Conservation (phyloP, 2,329 filamentous ascomycete genomes). For the Cordyceps cicadae region DNA sequence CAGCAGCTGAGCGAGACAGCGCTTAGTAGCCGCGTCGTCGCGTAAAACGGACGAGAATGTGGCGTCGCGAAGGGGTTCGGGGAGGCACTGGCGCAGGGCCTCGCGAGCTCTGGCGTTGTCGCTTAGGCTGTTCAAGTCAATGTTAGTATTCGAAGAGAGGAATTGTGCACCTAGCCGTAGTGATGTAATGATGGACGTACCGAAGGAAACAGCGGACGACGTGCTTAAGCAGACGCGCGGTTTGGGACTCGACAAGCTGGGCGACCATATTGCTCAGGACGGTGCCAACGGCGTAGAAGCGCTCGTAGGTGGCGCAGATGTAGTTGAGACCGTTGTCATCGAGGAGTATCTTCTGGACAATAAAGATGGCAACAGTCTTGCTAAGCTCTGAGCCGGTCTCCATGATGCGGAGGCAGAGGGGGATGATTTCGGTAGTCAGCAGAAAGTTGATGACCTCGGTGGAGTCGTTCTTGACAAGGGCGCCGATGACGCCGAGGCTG, state of each 20-base stretch:
- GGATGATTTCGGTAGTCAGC: constrained; percentile 96
- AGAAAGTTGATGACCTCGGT: constrained; percentile 99
- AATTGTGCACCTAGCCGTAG: background rate
- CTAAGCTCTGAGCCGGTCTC: constrained; percentile 96
- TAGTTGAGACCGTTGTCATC: constrained; percentile 96
- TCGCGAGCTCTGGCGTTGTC: constrained; percentile 95
- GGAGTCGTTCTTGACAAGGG: constrained; percentile 96
- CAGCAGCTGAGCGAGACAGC: constrained; percentile 90
- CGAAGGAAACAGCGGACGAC: constrained; percentile 94
- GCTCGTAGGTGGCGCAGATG: constrained; percentile 97
- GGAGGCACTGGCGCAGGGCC: constrained; percentile 88
- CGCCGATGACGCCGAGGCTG: constrained; percentile 91
- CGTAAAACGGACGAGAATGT: constrained; percentile 95
- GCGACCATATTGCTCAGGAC: constrained; percentile 98
- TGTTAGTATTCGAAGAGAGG: constrained; percentile 13
- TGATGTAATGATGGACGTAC: constrained; percentile 39
- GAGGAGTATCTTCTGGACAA: constrained; percentile 96
- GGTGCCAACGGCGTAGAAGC: constrained; percentile 95
- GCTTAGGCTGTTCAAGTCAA: constrained; percentile 55
- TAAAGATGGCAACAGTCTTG: constrained; percentile 99
- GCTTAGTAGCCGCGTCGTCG: constrained; percentile 94
- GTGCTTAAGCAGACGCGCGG: constrained; percentile 89
- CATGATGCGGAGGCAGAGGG: constrained; percentile 96
- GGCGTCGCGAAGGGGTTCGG: constrained; percentile 95
- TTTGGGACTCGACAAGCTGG: constrained; percentile 95